Evolutionary conservation across 208 protist species (phyloP).

Genomic region (Angomonas desouzai): DNA sequence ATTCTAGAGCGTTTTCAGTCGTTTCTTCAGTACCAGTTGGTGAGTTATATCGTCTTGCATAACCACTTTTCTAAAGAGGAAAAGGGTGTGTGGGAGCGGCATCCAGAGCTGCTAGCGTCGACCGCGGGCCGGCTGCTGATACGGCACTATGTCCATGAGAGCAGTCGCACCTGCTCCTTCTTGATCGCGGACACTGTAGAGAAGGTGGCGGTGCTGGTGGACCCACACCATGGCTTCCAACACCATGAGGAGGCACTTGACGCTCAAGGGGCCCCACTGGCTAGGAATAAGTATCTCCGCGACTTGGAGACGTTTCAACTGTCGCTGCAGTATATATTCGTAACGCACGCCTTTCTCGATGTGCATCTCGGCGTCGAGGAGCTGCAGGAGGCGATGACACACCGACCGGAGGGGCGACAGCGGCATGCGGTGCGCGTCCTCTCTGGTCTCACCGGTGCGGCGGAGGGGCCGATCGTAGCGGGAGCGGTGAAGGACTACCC

Average conservation of each 20-base stretch:
- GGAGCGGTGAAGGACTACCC: not conserved
- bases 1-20: conserved; percentile 28
- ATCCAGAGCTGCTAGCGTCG: not conserved
- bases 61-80: conserved; percentile 9
- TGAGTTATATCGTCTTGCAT: conserved; percentile 57
- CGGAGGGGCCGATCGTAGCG: not conserved
- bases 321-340: conserved; percentile 30
- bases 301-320: conserved; percentile 38
- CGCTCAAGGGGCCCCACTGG: not conserved
- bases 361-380: conserved; percentile 34
- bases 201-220: conserved; percentile 13
- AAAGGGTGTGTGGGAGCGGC: not conserved
- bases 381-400: conserved; percentile 11
- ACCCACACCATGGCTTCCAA: conserved; percentile 15
- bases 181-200: conserved; percentile 37
- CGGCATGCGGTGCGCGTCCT: not conserved
- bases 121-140: conserved; percentile 19
- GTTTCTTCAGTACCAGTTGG: conserved; percentile 67
- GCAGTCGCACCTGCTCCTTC: conserved; percentile 60
- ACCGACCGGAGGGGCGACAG: not conserved
- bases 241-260: not conserved
- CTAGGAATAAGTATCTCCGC: conserved; percentile 20
- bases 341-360: conserved; percentile 77
- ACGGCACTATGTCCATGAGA: conserved; percentile 79
- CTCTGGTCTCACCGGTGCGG: not conserved